Evolutionary conservation across 2,329 filamentous ascomycete genomes (phyloP), one percentile per base, ranked within the genome.

Genomic region (Epichloe amarillans): DNA sequence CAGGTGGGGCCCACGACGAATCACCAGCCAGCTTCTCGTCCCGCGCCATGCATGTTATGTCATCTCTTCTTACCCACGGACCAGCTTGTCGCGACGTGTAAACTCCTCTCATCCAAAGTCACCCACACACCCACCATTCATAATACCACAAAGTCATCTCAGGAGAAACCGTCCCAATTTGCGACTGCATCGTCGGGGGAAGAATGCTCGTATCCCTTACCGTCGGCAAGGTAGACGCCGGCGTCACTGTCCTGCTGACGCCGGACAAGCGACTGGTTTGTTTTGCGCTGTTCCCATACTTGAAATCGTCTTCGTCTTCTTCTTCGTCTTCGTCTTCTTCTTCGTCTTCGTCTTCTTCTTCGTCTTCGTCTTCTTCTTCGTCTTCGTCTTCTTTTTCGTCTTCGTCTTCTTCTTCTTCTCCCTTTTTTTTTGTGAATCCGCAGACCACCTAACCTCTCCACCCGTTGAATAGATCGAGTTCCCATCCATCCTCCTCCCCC

Each of bases 211-310:
- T 98, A 71, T 97, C 93, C 58, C 79, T 98, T 66, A 97, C 91
- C 47, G 93, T 98, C 70, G 93, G 93, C 75, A 98, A 98, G 75
- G 93, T 98, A 71, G 93, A 98, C 71, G 93, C 93, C 62, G 93
- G 93, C 70, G 91, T 98, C 65, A 95, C 93, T 47, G 93, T 98
- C 55, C 83, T 98, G 50, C 74, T 98, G 64, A 98, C 93, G 46
- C 86, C 95, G 65, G 93, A 98, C 70, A 97, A 97, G 71, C 84
- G 93, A 65, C 78, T 98, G 62, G 91, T 96, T 11, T 19, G 60
- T 64, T 58, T 62, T 59, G 37, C 42, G 7, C 19, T 7, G n/a
- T 41, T 41, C 23, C 37, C 10, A 41, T 23, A n/a, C 12, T 38
- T n/a, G 2, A 11, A 38, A 38, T 38, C 7, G n/a, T 35, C 17